phyloP scores from a whole-genome alignment of 2,329 filamentous ascomycete genomes.

The Xylariales sp. region DNA sequence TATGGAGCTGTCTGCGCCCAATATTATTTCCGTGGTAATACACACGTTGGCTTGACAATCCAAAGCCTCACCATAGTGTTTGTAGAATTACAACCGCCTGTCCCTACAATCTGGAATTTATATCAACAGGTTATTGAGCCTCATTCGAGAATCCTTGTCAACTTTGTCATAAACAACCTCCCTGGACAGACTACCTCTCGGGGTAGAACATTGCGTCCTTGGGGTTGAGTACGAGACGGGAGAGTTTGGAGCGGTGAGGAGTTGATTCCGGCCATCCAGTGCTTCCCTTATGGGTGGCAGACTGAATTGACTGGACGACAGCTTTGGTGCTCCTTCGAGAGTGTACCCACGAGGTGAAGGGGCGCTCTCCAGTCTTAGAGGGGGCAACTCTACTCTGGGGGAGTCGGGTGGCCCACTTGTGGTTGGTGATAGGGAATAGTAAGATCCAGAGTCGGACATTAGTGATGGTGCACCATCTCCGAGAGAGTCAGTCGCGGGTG shows the following conservation, averaged over 20 bases:
- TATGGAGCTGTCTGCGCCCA: too few species aligned
- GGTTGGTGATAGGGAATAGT: constrained; percentile 56
- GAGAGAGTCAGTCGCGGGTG: constrained; percentile 18
- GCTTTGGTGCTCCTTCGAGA: neutral
- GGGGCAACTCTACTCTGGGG: constrained; percentile 24
- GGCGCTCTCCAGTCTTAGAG: constrained; percentile 14
- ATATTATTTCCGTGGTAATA: too few species aligned
- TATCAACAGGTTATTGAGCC: constrained; percentile 7
- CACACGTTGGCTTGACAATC: too few species aligned
- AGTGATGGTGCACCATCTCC: constrained; percentile 60
- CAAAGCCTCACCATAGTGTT: too few species aligned
- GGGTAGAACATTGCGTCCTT: too few species aligned
- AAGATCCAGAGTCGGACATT: constrained; percentile 64
- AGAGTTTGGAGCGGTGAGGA: constrained; percentile 30
- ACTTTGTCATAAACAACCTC: too few species aligned
- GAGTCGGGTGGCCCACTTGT: constrained; percentile 29
- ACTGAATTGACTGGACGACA: constrained; percentile 6
- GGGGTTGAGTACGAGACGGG: constrained; percentile 14
- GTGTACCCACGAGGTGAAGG: constrained; percentile 4
- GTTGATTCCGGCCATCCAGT: constrained; percentile 13
- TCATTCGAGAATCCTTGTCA: constrained; percentile 10
- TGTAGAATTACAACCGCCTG: too few species aligned
- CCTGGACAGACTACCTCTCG: too few species aligned
- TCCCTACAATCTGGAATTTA: too few species aligned
- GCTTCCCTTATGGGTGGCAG: constrained; percentile 25